Percentiles rank a stretch among this genome's conserved stretches.
These are phyloP conservation scores for Rutidosis leptorrhynchoides DNA, from an alignment of 129 eudicot species.

Conservation along the genomic window DNA sequence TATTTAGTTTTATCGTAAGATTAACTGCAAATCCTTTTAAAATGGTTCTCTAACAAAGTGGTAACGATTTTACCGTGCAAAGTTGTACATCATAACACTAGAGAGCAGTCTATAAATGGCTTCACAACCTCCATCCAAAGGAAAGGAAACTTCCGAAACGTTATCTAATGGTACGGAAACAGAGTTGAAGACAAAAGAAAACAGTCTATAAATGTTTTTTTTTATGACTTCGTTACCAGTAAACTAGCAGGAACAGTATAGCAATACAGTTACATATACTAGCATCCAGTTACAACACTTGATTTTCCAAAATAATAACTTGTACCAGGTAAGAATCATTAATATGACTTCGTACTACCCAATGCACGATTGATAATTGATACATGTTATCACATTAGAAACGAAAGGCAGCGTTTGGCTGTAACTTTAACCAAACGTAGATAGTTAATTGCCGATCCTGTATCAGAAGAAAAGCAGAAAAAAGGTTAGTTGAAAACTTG, in stretches of 20 bases:
- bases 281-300: constrained; percentile 18
- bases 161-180: too few species aligned
- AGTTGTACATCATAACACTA: too few species aligned
- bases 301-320: constrained; percentile 25
- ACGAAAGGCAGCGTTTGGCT: constrained; percentile 21
- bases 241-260: too few species aligned
- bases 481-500: constrained; percentile 1
- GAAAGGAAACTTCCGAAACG: too few species aligned
- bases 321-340: constrained; percentile 6
- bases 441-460: constrained; percentile 29
- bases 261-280: too few species aligned
- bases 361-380: constrained; percentile 21
- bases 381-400: constrained; percentile 28
- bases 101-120: too few species aligned
- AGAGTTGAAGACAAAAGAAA: background rate
- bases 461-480: constrained; percentile 19
- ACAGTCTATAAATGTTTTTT: background rate
- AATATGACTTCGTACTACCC: constrained; percentile 10
- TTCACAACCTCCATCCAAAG: too few species aligned
- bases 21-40: too few species aligned
- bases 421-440: constrained; percentile 22
- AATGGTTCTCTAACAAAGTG: too few species aligned
- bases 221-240: background rate
- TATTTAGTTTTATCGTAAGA: too few species aligned
- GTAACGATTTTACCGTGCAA: too few species aligned